Base-by-base conservation (phyloP, 2,329 filamentous ascomycete genomes). In the Achaetomium macrosporum region DNA sequence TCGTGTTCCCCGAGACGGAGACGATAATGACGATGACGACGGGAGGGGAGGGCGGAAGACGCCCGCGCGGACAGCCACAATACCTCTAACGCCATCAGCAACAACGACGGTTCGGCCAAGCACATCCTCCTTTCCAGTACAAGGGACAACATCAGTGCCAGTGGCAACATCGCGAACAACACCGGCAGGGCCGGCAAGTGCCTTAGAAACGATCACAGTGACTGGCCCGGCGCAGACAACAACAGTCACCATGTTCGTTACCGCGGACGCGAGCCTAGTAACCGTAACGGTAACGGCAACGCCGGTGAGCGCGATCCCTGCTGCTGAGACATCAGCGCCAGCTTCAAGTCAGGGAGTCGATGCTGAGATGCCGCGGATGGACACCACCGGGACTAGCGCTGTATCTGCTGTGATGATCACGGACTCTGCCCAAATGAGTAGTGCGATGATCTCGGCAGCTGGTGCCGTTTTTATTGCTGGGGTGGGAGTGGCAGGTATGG, bases 251-350 rank as follows among this genome's bases (percentile, higher is more conserved):
- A 42, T 25, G 40, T 43, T 31, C 25, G 41, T 43, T 19, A 31
- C 41, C 15, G 41, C 2, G 25, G 25, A 19, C 15, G 41, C 41
- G 41, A 43, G 41, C 15, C 41, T 16, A 43, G 41, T 19, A 31
- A 43, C 41, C n/a, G 41, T 31, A 31, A 43, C 41, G 41, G 41
- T 43, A 43, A 43, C 25, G 25, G 41, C 41, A 30, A 43, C 41
- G 41, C 41, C 41, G 20, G 41, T 43, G 41, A 43, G 25, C 25
- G 25, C 20, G 15, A 43, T 43, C 41, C 25, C 41, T 43, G 15
- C 13, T 43, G 41, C 41, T 31, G 41, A 16, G 41, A 31, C 25
- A 43, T 16, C 41, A 30, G 19, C 19, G 40, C 40, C 40, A 42
- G 40, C 40, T 42, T 20, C 40, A 42, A 42, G 19, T 42, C 40